Percentiles rank a stretch among this genome's conserved stretches.
Conservation (phyloP, 495 filamentous ascomycete species). For the Penicillium paradoxum region DNA sequence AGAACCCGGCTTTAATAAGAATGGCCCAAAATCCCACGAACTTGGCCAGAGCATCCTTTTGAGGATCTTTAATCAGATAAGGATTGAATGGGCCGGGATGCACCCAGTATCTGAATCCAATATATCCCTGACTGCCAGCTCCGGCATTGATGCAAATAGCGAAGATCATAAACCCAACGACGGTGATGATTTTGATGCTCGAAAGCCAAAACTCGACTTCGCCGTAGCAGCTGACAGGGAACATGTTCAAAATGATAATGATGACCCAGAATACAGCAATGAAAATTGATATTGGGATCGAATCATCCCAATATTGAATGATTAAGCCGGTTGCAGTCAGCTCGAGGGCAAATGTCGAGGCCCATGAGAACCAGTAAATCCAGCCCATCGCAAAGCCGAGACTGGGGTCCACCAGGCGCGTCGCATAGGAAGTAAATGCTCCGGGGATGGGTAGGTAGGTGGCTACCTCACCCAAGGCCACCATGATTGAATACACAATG, state of each 20-base stretch:
- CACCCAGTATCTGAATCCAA: slow-evolving; percentile 60
- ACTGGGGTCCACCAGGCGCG: slow-evolving; percentile 61
- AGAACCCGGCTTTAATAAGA: slow-evolving; percentile 49
- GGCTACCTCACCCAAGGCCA: slow-evolving; percentile 57
- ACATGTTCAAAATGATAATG: slow-evolving; percentile 56
- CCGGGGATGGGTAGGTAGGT: slow-evolving; percentile 68
- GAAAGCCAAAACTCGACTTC: slow-evolving; percentile 64
- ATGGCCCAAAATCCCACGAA: slow-evolving; percentile 32
- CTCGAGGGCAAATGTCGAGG: slow-evolving; percentile 60
- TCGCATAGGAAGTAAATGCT: slow-evolving; percentile 62
- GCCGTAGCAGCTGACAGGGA: slow-evolving; percentile 48
- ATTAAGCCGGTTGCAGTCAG: slow-evolving; percentile 62
- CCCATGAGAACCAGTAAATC: slow-evolving; percentile 55
- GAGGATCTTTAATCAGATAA: slow-evolving; percentile 12
- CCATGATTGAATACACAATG: slow-evolving; percentile 48
- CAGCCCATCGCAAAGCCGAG: slow-evolving; percentile 70
- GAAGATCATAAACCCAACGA: slow-evolving; percentile 55
- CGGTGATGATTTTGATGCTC: slow-evolving; percentile 52
- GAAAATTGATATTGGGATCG: slow-evolving; percentile 55
- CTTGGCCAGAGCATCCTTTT: slow-evolving; percentile 50
- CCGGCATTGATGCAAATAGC: slow-evolving; percentile 59
- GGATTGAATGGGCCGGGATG: slow-evolving; percentile 59
- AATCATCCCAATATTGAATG: slow-evolving; percentile 60
- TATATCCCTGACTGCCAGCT: slow-evolving; percentile 48
- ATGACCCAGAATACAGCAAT: slow-evolving; percentile 66